A percentile compares a stretch with the other conserved stretches of the same genome.
phyloP scores from a whole-genome alignment of 768 basidiomycete species.

The Glaciozyma martinii region DNA sequence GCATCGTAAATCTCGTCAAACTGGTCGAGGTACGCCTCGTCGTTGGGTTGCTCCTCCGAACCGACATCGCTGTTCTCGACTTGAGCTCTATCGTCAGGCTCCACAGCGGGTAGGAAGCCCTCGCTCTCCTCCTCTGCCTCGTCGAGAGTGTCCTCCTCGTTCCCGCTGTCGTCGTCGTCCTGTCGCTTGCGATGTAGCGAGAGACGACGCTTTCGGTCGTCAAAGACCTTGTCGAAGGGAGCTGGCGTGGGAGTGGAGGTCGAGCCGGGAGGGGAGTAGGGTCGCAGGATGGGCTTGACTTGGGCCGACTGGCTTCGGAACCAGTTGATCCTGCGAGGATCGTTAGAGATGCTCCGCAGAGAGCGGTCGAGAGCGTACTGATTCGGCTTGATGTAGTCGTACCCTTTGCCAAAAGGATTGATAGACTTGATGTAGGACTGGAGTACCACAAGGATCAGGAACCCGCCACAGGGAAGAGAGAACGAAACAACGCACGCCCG shows the following conservation, averaged over 20 bases:
- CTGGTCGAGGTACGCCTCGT: not conserved
- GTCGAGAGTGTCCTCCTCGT: not conserved
- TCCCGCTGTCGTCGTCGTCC: not conserved
- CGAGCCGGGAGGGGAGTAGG: slow-evolving; percentile 6
- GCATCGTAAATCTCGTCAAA: slow-evolving; percentile 7
- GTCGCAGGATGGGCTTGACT: slow-evolving; percentile 15
- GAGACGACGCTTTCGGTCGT: not conserved
- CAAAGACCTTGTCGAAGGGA: not conserved
- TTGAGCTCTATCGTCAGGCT: not conserved
- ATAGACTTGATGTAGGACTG: slow-evolving; percentile 10
- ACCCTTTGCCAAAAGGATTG: slow-evolving; percentile 18
- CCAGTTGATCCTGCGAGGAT: slow-evolving; percentile 28
- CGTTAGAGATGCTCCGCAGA: not conserved
- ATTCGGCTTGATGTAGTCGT: slow-evolving; percentile 33
- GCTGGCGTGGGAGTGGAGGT: not conserved
- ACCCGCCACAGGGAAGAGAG: too few relatives aligned
- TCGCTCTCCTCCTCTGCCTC: not conserved
- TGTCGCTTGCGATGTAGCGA: not conserved
- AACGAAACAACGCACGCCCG: slow-evolving; percentile 19
- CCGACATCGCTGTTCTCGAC: not conserved
- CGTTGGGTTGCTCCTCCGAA: not conserved
- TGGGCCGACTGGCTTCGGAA: slow-evolving; percentile 28
- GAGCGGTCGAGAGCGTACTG: slow-evolving; percentile 10
- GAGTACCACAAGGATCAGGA: too few relatives aligned
- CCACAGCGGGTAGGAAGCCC: not conserved